Evolutionary conservation across 2,329 filamentous ascomycete genomes (phyloP), one percentile per base, ranked within the genome.

Genomic region (Talaromyces sp.): DNA sequence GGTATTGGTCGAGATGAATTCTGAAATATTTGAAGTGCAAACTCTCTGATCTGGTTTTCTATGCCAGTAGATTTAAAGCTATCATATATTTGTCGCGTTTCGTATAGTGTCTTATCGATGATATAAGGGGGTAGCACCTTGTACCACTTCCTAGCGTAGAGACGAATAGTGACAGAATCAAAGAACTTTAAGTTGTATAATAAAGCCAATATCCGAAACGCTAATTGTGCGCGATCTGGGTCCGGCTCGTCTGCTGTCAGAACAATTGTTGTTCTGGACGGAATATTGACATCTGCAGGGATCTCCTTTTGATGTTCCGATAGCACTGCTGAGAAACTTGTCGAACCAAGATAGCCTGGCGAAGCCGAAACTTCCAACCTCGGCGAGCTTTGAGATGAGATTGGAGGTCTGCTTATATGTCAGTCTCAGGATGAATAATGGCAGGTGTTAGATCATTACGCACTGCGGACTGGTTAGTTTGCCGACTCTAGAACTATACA

Each of bases 281-380:
- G 39, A 7, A 68, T 69, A 13, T 75, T 74, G 7, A 70, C 67
- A 37, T 76, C 75, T 56, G 74, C 72, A 6, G 73, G 70, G 31
- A 76, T 72, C 22, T 76, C 74, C 58, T 69, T 71, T 19, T 71
- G 70, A 66, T 77, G 73, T 64, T 77, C 75, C 9, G 71, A 65
- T 33, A 77, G 70, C 39, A 77, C 70, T 9, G 75, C 75, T 4
- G 74, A 73, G 56, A 72, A 77, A 39, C 74, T 77, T 3, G 73
- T 76, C 7, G 75, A 75, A 4, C 75, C 75, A 33, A 77, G 66
- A 60, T 76, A 77, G 1, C 75, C 75, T 54, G 75, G 72, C 8
- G 70, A 68, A 41, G 71, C 66, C 16, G 71, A 69, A 1, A 70
- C 66, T 50, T 75, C 73, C 13, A 66, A 45, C 13, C 47, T 56